phyloP scores from a whole-genome alignment of 306 rosid species.

The Malus asiatica region DNA sequence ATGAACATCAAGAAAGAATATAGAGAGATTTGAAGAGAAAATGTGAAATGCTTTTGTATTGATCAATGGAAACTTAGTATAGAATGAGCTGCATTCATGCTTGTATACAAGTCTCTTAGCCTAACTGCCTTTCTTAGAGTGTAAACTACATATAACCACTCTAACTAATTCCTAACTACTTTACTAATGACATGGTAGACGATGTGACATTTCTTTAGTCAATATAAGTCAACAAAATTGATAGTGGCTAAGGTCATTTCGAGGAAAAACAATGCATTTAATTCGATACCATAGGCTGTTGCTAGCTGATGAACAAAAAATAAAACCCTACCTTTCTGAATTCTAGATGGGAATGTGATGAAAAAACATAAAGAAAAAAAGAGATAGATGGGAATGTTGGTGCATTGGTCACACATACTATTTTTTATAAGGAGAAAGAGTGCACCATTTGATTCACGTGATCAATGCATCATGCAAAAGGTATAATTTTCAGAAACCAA shows the following conservation, averaged over 20 bases:
- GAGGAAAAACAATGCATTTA: not conserved
- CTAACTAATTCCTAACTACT: too few relatives aligned
- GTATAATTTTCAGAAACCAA: too few relatives aligned
- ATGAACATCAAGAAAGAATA: too few relatives aligned
- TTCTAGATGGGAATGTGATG: conserved; percentile 32
- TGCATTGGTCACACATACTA: not conserved
- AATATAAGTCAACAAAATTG: not conserved
- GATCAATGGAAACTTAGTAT: too few relatives aligned
- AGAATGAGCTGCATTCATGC: too few relatives aligned
- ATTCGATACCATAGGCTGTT: not conserved
- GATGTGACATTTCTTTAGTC: too few relatives aligned
- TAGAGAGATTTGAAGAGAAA: too few relatives aligned
- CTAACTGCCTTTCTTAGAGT: too few relatives aligned
- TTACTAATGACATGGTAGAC: too few relatives aligned
- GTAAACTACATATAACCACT: too few relatives aligned
- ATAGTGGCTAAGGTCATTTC: not conserved
- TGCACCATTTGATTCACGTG: not conserved
- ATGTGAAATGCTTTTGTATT: too few relatives aligned
- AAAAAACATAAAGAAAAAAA: not conserved
- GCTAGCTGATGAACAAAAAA: conserved; percentile 14
- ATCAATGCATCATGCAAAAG: not conserved
- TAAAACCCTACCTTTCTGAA: conserved; percentile 19
- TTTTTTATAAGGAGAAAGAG: not conserved
- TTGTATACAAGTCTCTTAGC: too few relatives aligned
- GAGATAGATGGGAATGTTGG: conserved; percentile 9